Evolutionary conservation across 2,329 filamentous ascomycete genomes (phyloP), one percentile per base, ranked within the genome.

Genomic region (Penicillium verrucosum): DNA sequence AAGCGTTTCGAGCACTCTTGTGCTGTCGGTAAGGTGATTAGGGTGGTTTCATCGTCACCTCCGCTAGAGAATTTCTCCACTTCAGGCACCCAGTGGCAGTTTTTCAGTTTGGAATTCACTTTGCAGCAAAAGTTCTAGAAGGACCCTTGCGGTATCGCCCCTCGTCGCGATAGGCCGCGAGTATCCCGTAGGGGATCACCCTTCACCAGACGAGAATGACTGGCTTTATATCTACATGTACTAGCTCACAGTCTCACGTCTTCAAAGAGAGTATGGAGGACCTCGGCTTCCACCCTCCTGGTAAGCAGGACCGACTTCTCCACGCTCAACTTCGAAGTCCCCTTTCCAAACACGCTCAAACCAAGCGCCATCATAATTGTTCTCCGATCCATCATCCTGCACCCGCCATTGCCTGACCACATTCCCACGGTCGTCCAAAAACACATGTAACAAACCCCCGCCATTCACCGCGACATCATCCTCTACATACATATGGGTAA

Each of bases 221-320:
- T 36, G 7, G 14, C 14, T 36, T 16, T 36, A 16, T 36, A 36
- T 16, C 7, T 36, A 36, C 32, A 36, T 16, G 14, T 36, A n/a
- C 32, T 16, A 36, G 32, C 6, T 36, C 32, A 36, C 32, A 36
- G 11, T 30, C 29, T 30, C 32, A 36, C 32, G 14, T 36, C 32
- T 36, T 36, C 32, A 38, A 36, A 48, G 36, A 32, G 27, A 25
- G 32, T 50, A 59, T 42, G 59, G 59, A 55, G 60, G 60, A 57
- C 60, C 56, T 58, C 60, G 65, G 63, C 65, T 45, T 45, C 46
- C 53, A 23, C 53, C 53, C 40, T 38, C 32, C 5, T 38, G 46
- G 41, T 56, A 56, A 44, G 46, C 53, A 37, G 53, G 46, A 34
- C 53, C 53, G 16, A 56, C 25, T 23, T 50, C 53, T 25, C 46